Evolutionary conservation across 2,329 filamentous ascomycete genomes (phyloP), one percentile per base, ranked within the genome.

Genomic region (Alternaria atra): DNA sequence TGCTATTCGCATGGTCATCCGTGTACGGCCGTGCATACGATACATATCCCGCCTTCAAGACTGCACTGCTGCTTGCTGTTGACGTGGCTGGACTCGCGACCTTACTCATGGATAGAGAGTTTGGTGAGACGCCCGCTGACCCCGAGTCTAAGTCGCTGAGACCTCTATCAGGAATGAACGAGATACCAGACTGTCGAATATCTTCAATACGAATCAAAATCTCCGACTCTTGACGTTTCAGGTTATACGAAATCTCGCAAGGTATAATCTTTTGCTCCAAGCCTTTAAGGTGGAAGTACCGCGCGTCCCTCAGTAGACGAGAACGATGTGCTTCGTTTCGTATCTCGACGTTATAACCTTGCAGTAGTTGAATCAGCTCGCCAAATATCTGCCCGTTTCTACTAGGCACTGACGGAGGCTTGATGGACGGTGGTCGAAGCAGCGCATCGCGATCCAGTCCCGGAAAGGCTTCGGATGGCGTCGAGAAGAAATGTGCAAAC

Each of bases 241-340:
- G 85, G 72, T 97, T 97, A 78, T 88, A 93, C 52, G 85, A 87
- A 61, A 94, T 90, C 29, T 87, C 79, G 77, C 94, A 91, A 0
- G 91, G 88, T 43, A 97, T 90, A 10, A 98, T 83, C 65, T 88
- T 89, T 79, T 98, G 94, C 80, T 98, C 94, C 0, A 97, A 81
- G 0, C 93, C 93, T 74, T 94, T 94, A 69, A 98, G 89, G 76
- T 97, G 93, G 78, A 94, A 97, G 78, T 97, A 98, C 53, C 92
- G 89, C 64, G 92, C 95, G 77, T 98, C 94, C 40, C 91, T 86
- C 1, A 98, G 82, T 4, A 98, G 84, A 59, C 91, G 87, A 23
- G 87, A 84, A 17, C 94, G 89, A 73, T 98, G 94, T 2, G 85
- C 84, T 65, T 94, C 91, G 75, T 89, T 86, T 54, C 89, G 86